Evolutionary conservation across 306 rosid genomes (phyloP).

Genomic region (Malus fusca): DNA sequence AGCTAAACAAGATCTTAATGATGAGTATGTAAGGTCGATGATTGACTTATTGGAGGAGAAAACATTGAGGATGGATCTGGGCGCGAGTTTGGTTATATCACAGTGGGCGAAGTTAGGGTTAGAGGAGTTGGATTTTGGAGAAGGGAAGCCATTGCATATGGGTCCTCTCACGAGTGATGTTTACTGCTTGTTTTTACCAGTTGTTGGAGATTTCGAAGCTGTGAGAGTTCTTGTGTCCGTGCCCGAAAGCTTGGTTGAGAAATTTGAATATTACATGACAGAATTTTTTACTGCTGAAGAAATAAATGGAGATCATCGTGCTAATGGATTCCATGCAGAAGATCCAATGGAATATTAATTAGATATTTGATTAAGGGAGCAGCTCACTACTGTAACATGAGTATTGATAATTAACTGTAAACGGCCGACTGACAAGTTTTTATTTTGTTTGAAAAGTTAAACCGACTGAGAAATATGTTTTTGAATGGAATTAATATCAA

Average conservation of each 20-base stretch:
- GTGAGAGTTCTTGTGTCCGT: constrained; percentile 66
- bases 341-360: constrained; percentile 8
- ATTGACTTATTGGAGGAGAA: constrained; percentile 65
- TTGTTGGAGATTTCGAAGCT: constrained; percentile 33
- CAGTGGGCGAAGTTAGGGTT: constrained; percentile 85
- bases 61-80: constrained; percentile 44
- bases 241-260: constrained; percentile 49
- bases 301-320: constrained; percentile 3
- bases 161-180: constrained; percentile 68
- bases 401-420: not conserved
- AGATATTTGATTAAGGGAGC: not conserved
- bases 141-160: constrained; percentile 63
- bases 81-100: constrained; percentile 61
- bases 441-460: not conserved
- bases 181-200: constrained; percentile 82
- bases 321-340: constrained; percentile 14
- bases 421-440: not conserved
- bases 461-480: not conserved
- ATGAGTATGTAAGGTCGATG: constrained; percentile 51
- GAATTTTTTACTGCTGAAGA: constrained; percentile 15
- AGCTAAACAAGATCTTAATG: constrained; percentile 35
- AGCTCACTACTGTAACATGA: not conserved
- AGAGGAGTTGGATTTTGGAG: constrained; percentile 75
- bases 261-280: constrained; percentile 43
- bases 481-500: not conserved